phyloP scores from a whole-genome alignment of 2,329 filamentous ascomycete genomes.

The Pseudocercospora macadamiae region DNA sequence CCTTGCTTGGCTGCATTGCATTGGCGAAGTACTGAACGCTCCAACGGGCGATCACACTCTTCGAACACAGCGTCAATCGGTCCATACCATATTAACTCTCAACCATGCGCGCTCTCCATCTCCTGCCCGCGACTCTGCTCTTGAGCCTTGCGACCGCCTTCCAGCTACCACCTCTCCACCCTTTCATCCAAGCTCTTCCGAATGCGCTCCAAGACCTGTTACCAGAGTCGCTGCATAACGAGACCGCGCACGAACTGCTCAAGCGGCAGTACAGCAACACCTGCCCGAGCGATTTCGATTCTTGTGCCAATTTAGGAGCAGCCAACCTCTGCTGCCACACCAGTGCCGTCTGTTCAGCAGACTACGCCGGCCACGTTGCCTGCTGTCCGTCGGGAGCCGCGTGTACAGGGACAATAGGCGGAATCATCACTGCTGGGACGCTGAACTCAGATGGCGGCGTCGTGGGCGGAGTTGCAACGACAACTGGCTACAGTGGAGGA shows the following conservation, averaged over 20 bases:
- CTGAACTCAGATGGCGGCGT: slow-evolving; percentile 32
- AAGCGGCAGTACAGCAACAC: slow-evolving; percentile 41
- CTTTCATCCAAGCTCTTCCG: slow-evolving; percentile 36
- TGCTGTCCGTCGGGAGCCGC: slow-evolving; percentile 62
- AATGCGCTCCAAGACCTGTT: slow-evolving; percentile 30
- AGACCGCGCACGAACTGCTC: slow-evolving; percentile 32
- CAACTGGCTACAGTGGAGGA: slow-evolving; percentile 19
- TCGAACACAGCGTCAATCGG: no score
- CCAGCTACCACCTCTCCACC: slow-evolving; percentile 33
- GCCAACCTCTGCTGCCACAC: slow-evolving; percentile 59
- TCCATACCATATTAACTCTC: no score
- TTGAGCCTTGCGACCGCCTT: slow-evolving; percentile 25
- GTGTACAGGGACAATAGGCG: slow-evolving; percentile 59
- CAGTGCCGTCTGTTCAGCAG: slow-evolving; percentile 58
- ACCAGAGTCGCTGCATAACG: slow-evolving; percentile 23
- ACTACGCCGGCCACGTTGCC: slow-evolving; percentile 60
- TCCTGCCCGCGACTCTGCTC: slow-evolving; percentile 23
- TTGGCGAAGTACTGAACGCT: background rate
- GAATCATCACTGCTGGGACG: slow-evolving; percentile 39
- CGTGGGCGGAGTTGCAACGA: slow-evolving; percentile 30
- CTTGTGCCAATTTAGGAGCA: slow-evolving; percentile 57
- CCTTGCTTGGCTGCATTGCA: background rate
- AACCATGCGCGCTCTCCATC: slow-evolving; percentile 26
- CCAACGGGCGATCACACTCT: no score
- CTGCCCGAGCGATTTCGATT: slow-evolving; percentile 57